These are phyloP conservation scores for Pestalotiopsis fici DNA, from an alignment of 2,329 filamentous ascomycete species.

Conservation along the genomic window DNA sequence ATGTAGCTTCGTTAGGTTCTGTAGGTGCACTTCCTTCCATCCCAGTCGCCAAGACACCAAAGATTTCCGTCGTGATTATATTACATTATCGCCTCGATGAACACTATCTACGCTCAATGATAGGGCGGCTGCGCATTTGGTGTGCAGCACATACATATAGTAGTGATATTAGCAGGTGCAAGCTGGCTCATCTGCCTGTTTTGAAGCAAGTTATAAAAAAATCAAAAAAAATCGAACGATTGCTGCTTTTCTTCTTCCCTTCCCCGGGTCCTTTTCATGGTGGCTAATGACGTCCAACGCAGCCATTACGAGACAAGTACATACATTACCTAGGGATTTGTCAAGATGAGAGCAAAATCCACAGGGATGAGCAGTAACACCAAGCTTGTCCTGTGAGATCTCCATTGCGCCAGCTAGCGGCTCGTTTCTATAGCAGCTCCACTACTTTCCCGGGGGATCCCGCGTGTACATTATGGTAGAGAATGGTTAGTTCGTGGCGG, in stretches of 20 bases:
- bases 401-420: not conserved
- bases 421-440: not conserved
- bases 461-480: too few species aligned
- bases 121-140: not conserved
- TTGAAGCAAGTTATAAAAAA: not conserved
- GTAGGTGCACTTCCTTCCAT: not conserved
- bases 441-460: not conserved
- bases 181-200: not conserved
- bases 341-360: not conserved
- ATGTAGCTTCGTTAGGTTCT: not conserved
- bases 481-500: too few species aligned
- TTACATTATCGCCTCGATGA: not conserved
- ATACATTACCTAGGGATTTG: not conserved
- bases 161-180: not conserved
- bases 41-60: not conserved
- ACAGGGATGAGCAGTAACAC: not conserved
- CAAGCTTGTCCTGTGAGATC: not conserved
- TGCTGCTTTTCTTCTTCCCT: not conserved
- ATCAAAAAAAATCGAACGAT: not conserved
- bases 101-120: not conserved
- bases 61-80: not conserved
- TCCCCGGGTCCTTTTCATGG: not conserved
- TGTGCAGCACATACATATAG: too few species aligned
- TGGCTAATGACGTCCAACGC: not conserved
- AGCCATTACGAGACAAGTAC: not conserved